phyloP scores from a whole-genome alignment of 2,329 filamentous ascomycete species.

The Pseudogymnoascus sp. region DNA sequence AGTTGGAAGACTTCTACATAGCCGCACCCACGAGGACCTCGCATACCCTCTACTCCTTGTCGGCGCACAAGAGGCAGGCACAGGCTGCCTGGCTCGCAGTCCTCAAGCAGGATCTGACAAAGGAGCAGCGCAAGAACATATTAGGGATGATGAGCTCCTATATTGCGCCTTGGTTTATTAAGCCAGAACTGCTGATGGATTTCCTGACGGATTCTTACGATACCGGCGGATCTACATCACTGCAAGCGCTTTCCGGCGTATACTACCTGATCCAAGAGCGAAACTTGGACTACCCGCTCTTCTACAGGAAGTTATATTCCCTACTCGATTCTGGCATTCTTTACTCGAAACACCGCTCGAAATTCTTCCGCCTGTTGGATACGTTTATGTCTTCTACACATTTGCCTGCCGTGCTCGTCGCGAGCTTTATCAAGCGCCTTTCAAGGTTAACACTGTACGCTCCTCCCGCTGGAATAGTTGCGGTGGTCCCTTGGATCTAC shows the following conservation, averaged over 20 bases:
- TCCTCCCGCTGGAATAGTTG: conserved; percentile 82
- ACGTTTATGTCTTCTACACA: conserved; percentile 87
- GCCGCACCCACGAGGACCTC: conserved; percentile 57
- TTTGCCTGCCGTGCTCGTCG: conserved; percentile 81
- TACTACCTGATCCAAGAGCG: conserved; percentile 91
- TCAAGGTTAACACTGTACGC: conserved; percentile 77
- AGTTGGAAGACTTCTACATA: conserved; percentile 62
- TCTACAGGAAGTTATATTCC: conserved; percentile 91
- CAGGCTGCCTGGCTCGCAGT: conserved; percentile 83
- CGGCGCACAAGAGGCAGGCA: conserved; percentile 67
- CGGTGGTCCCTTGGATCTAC: conserved; percentile 87
- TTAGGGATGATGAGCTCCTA: conserved; percentile 66
- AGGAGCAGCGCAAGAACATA: conserved; percentile 70
- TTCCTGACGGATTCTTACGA: conserved; percentile 95
- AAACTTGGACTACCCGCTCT: conserved; percentile 92
- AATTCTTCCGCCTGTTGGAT: conserved; percentile 86
- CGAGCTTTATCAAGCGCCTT: conserved; percentile 94
- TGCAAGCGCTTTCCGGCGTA: conserved; percentile 83
- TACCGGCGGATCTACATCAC: conserved; percentile 73
- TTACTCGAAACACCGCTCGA: conserved; percentile 88
- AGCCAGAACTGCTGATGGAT: conserved; percentile 86
- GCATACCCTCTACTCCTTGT: conserved; percentile 55
- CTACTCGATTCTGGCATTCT: conserved; percentile 77
- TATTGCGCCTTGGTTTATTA: conserved; percentile 82
- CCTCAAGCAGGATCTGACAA: conserved; percentile 57